Percentiles rank a stretch among this genome's conserved stretches.
Conservation (phyloP, 2,329 filamentous ascomycete species). For the Clonostachys solani region DNA sequence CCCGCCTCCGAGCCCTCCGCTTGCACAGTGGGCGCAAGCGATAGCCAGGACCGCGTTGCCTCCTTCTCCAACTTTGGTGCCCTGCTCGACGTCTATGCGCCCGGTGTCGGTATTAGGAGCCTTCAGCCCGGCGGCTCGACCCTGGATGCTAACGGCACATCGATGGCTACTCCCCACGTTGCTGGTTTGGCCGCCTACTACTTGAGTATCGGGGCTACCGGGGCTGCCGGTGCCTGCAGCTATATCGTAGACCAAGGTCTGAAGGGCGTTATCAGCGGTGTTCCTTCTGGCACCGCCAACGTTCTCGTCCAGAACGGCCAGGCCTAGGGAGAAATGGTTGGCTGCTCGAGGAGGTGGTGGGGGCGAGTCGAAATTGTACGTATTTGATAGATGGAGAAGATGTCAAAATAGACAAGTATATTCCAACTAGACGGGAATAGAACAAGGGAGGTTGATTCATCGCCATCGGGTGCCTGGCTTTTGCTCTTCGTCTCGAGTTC, state of each 20-base stretch:
- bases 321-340: background rate
- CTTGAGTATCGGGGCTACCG: conserved; percentile 31
- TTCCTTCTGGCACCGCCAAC: conserved; percentile 24
- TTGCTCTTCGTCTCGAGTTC: no score
- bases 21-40: conserved; percentile 49
- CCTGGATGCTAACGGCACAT: conserved; percentile 38
- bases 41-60: conserved; percentile 27
- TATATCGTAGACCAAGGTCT: conserved; percentile 32
- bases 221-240: conserved; percentile 26
- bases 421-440: no score
- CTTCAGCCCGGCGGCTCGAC: conserved; percentile 35
- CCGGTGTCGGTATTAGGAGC: conserved; percentile 38
- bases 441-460: no score
- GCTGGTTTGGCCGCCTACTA: conserved; percentile 35
- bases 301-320: conserved; percentile 23
- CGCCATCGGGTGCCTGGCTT: no score
- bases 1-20: conserved; percentile 42
- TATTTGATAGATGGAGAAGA: no score
- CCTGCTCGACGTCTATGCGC: conserved; percentile 44
- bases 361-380: no score
- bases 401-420: no score
- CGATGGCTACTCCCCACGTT: conserved; percentile 35
- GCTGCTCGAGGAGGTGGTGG: no score
- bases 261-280: conserved; percentile 26
- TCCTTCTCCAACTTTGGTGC: conserved; percentile 46